Evolutionary conservation across 2,329 filamentous ascomycete genomes (phyloP), one percentile per base, ranked within the genome.

Genomic region (Diplodia intermedia): DNA sequence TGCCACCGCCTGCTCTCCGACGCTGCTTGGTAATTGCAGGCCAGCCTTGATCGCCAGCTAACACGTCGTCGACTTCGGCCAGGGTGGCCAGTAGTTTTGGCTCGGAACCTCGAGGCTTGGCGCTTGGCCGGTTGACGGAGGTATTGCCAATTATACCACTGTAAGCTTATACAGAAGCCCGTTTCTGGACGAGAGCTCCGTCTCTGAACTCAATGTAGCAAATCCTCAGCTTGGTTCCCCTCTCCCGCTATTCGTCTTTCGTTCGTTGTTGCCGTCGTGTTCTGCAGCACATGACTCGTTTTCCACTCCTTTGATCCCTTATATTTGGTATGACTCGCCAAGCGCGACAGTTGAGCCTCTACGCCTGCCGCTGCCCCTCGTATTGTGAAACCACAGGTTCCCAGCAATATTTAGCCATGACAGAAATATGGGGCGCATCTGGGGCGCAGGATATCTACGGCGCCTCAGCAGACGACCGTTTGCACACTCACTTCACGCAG

Each of bases 281-380:
- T 53, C 47, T 4, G 29, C 18, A 11, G 12, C 26, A 23, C 60
- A 63, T 63, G 60, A 63, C 60, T 63, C 60, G 60, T 29, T 8
- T 12, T 29, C 6, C 47, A 26, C 40, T 63, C 43, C 18, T 38
- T 53, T 38, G n/a, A 47, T 63, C 60, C 60, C 60, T 53, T 53
- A 52, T 52, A 63, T 63, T 63, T 50, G 15, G 47, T 63, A 52
- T 63, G 60, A 63, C 60, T 63, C 60, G 60, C 47, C 60, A 63
- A 26, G 60, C 47, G 60, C 47, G 60, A 63, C 60, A 26, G n/a
- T 15, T 63, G 47, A 61, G 40, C 40, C 57, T 49, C 40, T 43
- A 40, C n/a, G 26, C 14, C 23, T 43, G 31, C 23, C 29, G 40
- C 57, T 63, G n/a, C 26, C n/a, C 20, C 47, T 63, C 60, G 60